A percentile compares a stretch with the other conserved stretches of the same genome.
phyloP scores from a whole-genome alignment of 192 early-diverging fungal species.

The Pecoramyces ruminantium region DNA sequence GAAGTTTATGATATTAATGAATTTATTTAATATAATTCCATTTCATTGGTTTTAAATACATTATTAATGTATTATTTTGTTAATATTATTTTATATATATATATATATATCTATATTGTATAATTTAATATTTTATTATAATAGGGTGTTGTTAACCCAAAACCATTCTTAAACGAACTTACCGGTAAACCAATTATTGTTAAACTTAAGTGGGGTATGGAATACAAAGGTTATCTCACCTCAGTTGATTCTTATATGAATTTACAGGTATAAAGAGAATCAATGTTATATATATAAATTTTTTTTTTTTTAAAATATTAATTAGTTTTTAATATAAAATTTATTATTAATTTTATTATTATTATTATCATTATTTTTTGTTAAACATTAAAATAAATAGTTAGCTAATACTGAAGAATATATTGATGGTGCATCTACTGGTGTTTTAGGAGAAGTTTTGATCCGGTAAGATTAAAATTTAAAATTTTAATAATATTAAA shows the following conservation, averaged over 20 bases:
- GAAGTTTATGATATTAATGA: no score
- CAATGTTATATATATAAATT: neutral
- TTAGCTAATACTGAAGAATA: conserved; percentile 89
- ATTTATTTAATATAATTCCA: no score
- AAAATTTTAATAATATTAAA: no score
- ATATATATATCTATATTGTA: no score
- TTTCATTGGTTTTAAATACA: no score
- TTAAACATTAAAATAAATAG: conserved; percentile 15
- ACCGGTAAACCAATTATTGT: conserved; percentile 83
- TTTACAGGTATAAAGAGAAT: conserved; percentile 40
- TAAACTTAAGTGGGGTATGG: conserved; percentile 96
- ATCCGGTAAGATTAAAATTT: no score
- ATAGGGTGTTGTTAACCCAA: conserved; percentile 92
- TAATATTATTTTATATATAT: no score
- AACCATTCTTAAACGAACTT: conserved; percentile 83
- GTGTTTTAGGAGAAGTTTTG: conserved; percentile 79
- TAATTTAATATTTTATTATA: conserved; percentile 7
- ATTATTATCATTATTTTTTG: neutral
- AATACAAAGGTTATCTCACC: conserved; percentile 83
- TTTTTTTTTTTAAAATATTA: conserved; percentile 4
- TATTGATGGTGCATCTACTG: conserved; percentile 75
- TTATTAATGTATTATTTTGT: no score
- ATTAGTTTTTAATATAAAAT: conserved; percentile 3
- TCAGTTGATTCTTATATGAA: conserved; percentile 98
- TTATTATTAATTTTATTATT: neutral